A percentile compares a stretch with the other conserved stretches of the same genome.
Evolutionary conservation across 2,329 filamentous ascomycete species (phyloP).

Genomic region (Ophiosphaerella herpotricha): DNA sequence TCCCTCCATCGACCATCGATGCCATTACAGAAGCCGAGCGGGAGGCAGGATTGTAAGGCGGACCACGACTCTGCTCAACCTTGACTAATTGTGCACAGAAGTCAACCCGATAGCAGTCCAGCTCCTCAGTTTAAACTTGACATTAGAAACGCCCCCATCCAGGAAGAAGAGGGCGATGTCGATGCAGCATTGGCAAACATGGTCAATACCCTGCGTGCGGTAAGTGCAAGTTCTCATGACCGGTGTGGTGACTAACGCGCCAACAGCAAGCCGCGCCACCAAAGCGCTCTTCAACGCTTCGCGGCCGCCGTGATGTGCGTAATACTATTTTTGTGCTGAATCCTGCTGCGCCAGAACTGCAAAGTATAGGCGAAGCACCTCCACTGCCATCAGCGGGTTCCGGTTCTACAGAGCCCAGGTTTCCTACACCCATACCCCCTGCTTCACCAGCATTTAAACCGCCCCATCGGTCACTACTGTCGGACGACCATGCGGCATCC

Average conservation of each 20-base stretch:
- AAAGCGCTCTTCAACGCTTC: slow-evolving; percentile 68
- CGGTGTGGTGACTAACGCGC: slow-evolving; percentile 17
- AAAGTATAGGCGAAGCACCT: slow-evolving; percentile 42
- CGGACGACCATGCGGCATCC: slow-evolving; percentile 65
- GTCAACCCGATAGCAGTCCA: slow-evolving; percentile 30
- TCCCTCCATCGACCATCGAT: slow-evolving; percentile 66
- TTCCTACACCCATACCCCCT: slow-evolving; percentile 37
- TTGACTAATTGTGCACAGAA: slow-evolving; percentile 12
- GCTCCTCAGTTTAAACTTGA: slow-evolving; percentile 72
- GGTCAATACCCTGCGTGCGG: slow-evolving; percentile 69
- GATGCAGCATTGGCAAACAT: slow-evolving; percentile 76
- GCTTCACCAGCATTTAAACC: slow-evolving; percentile 43
- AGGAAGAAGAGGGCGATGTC: slow-evolving; percentile 75
- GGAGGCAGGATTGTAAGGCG: slow-evolving; percentile 56
- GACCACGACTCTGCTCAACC: neutral
- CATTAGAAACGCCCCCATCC: slow-evolving; percentile 77
- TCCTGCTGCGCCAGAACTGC: slow-evolving; percentile 44
- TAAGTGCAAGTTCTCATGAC: slow-evolving; percentile 35
- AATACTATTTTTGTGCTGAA: slow-evolving; percentile 83
- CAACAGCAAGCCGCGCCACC: slow-evolving; percentile 62
- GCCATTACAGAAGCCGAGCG: slow-evolving; percentile 71
- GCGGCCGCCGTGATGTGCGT: slow-evolving; percentile 87
- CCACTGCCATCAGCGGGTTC: slow-evolving; percentile 32
- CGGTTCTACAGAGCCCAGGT: slow-evolving; percentile 18
- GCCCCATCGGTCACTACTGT: slow-evolving; percentile 40